Base-by-base conservation (phyloP, 1,139 yeast species). In the Scheffersomyces titani region DNA sequence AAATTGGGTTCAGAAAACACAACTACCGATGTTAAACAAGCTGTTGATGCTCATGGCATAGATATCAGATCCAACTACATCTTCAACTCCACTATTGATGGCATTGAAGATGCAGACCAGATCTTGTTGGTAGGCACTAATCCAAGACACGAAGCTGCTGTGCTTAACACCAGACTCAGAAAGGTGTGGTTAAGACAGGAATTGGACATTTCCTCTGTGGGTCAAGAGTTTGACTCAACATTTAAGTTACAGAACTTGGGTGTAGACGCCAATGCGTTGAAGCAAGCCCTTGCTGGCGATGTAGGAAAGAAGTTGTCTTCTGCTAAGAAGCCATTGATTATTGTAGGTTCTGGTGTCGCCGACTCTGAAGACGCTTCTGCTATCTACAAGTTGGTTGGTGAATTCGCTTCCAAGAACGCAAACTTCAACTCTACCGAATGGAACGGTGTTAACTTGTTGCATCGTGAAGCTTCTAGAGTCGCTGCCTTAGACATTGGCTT, bases 101-200 rank as follows among this genome's bases (percentile, higher is more conserved):
- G 96, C 54, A 82, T 91, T 63, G 96, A 90, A 73, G 88, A 86
- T 56, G 93, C 96, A 54, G 96, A 90, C 70, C 90, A 85, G 67
- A 88, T 90, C 61, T 80, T 90, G 66, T 80, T 90, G 64, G 83
- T 90, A 57, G 97, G 97, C 61, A 87, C 96, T 54, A 91, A 91
- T 78, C 96, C 97, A 64, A 85, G 97, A 72, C 92, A 85, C 68
- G 97, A 91, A 77, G 97, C 97, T 58, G 92, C 97, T 50, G 96
- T 90, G 18, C 82, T 91, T 66, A 91, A 91, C 72, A 86, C 96
- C 50, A 86, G 97, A 76, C 88, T 91, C 64, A 19, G 97, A 80
- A 89, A 88, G 72, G 87, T 84, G 59, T 91, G 96, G 96, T 81
- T 91, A 69, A 80, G 89, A 65, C 83, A 88, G 53, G 79, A 84